These are phyloP conservation scores for Pisolithus thermaeus DNA, from an alignment of 1,284 basidiomycete genomes.

Conservation along the genomic window DNA sequence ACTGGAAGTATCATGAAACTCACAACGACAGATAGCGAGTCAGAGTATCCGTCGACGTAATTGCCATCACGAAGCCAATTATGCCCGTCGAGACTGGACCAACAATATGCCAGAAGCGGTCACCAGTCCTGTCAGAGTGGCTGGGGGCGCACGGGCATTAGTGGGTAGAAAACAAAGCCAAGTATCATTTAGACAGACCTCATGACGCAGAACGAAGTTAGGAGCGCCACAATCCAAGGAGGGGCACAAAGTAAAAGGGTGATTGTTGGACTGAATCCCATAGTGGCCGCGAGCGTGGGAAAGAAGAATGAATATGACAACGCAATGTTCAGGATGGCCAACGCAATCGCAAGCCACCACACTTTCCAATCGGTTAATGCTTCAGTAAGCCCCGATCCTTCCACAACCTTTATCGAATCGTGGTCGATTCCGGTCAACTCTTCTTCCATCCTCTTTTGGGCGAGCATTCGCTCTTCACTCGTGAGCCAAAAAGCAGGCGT, in stretches of 20 bases:
- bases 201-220: slow-evolving; percentile 36
- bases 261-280: slow-evolving; percentile 47
- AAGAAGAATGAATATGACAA: slow-evolving; percentile 56
- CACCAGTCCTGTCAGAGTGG: slow-evolving; percentile 48
- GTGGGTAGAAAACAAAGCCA: neutral
- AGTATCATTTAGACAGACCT: slow-evolving; percentile 22
- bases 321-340: slow-evolving; percentile 41
- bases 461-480: slow-evolving; percentile 45
- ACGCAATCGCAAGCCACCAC: slow-evolving; percentile 45
- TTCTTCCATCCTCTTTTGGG: slow-evolving; percentile 52
- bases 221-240: slow-evolving; percentile 51
- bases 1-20: neutral
- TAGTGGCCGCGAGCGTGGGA: slow-evolving; percentile 48
- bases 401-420: slow-evolving; percentile 26
- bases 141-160: slow-evolving; percentile 14
- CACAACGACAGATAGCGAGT: slow-evolving; percentile 49
- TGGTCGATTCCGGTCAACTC: slow-evolving; percentile 45
- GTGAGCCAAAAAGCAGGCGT: slow-evolving; percentile 41
- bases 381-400: slow-evolving; percentile 20
- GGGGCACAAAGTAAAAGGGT: slow-evolving; percentile 58
- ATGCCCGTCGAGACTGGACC: slow-evolving; percentile 39
- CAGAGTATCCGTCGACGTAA: slow-evolving; percentile 44
- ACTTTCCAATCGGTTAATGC: slow-evolving; percentile 52
- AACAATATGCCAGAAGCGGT: slow-evolving; percentile 49
- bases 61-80: slow-evolving; percentile 51